phyloP scores from a whole-genome alignment of 805 yeast species.

The Wickerhamiella occidentalis region DNA sequence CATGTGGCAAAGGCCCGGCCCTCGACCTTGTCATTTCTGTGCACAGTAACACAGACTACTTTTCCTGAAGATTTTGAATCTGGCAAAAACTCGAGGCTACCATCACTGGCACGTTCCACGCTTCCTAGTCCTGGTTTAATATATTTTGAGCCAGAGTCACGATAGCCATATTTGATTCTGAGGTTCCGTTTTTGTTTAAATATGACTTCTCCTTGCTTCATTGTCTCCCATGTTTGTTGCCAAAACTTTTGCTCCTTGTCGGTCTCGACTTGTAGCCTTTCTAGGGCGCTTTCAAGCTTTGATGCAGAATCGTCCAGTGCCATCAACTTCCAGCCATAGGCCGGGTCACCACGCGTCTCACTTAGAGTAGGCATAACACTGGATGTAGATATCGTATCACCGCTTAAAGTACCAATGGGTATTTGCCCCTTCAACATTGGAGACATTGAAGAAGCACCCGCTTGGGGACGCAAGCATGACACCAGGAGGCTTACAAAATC shows the following conservation, averaged over 20 bases:
- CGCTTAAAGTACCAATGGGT: constrained; percentile 19
- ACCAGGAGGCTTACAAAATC: constrained; percentile 78
- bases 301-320: constrained; percentile 46
- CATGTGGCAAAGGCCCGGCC: constrained; percentile 26
- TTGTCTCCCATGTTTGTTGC: constrained; percentile 38
- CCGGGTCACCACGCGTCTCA: constrained; percentile 27
- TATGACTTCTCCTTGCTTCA: constrained; percentile 43
- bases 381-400: not conserved
- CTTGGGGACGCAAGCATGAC: constrained; percentile 70
- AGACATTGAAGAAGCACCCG: constrained; percentile 73
- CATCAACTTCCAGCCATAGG: constrained; percentile 77
- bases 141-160: constrained; percentile 76
- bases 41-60: constrained; percentile 47
- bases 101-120: constrained; percentile 26
- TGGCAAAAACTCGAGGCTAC: constrained; percentile 34
- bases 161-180: constrained; percentile 82
- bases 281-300: constrained; percentile 40
- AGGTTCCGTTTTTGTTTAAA: constrained; percentile 52
- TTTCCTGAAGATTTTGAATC: constrained; percentile 33
- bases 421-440: constrained; percentile 21
- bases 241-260: constrained; percentile 56
- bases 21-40: constrained; percentile 36
- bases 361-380: constrained; percentile 2
- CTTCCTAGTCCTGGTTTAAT: constrained; percentile 62
- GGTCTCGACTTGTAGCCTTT: constrained; percentile 42